Percentiles rank a stretch among this genome's conserved stretches.
Conservation (phyloP, 1,139 yeast genomes). For the Yamadazyma taylorii region DNA sequence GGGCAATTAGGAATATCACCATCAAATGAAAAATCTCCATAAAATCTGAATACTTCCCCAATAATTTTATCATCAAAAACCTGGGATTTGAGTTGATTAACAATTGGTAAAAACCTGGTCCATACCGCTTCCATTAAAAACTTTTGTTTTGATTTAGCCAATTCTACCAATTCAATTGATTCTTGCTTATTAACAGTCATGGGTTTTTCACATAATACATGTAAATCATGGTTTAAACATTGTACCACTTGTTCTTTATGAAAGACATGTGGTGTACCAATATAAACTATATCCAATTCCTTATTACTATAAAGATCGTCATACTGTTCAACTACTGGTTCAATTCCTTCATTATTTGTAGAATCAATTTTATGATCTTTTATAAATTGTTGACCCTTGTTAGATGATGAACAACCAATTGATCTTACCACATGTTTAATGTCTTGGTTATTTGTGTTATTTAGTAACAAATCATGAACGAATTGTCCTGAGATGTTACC, state of each 20-base stretch:
- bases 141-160: conserved; percentile 45
- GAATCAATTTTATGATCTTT: conserved; percentile 2
- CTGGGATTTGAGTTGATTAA: conserved; percentile 35
- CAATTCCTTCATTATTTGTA: conserved; percentile 9
- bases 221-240: conserved; percentile 52
- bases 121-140: conserved; percentile 67
- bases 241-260: conserved; percentile 51
- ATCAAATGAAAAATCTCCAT: conserved; percentile 11
- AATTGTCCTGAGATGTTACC: conserved; percentile 45
- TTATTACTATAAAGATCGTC: conserved; percentile 41
- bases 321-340: conserved; percentile 23
- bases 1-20: conserved; percentile 16
- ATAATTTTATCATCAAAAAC: conserved; percentile 45
- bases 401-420: conserved; percentile 30
- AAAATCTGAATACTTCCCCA: conserved; percentile 12
- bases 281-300: conserved; percentile 52
- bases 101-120: conserved; percentile 62
- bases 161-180: conserved; percentile 40
- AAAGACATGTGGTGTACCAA: conserved; percentile 59
- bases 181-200: conserved; percentile 53
- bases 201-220: conserved; percentile 64
- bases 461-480: conserved; percentile 35
- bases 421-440: conserved; percentile 30
- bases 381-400: conserved; percentile 29
- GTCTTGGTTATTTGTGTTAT: conserved; percentile 21